phyloP scores from a whole-genome alignment of 2,329 filamentous ascomycete species.

The Colletotrichum sp. region DNA sequence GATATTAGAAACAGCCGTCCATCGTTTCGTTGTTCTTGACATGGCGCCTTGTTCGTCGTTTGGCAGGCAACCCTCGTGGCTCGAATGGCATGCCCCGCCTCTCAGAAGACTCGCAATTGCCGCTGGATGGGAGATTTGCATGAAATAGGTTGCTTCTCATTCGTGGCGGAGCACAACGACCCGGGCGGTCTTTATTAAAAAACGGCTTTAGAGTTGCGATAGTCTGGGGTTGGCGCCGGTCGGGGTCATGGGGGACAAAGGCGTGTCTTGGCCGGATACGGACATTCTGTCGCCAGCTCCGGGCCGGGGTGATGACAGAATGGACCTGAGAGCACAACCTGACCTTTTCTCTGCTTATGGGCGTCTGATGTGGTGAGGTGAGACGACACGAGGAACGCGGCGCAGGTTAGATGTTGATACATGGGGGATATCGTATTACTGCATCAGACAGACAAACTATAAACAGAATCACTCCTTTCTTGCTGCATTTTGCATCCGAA shows the following conservation, averaged over 20 bases:
- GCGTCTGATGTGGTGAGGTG: background rate
- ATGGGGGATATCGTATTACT: background rate
- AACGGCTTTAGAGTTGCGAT: background rate
- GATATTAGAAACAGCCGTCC: background rate
- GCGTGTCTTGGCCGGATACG: background rate
- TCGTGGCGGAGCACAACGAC: background rate
- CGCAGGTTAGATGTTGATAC: background rate
- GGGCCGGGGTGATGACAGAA: background rate
- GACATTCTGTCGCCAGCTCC: background rate
- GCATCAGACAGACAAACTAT: background rate
- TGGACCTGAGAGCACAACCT: background rate
- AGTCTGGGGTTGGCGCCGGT: constrained; percentile 2
- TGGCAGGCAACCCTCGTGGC: background rate
- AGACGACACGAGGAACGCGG: background rate
- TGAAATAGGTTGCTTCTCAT: background rate
- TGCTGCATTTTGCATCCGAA: background rate
- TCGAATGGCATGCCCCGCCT: background rate
- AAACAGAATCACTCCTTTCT: background rate
- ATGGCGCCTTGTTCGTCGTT: background rate
- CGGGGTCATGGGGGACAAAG: background rate
- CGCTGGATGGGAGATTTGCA: constrained; percentile 28
- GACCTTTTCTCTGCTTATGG: background rate
- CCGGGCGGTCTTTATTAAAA: background rate
- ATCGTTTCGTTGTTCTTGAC: background rate
- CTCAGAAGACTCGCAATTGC: constrained; percentile 37